Evolutionary conservation across 208 protist species (phyloP), one percentile per base, ranked within the genome.

Genomic region (Leishmania lainsoni): DNA sequence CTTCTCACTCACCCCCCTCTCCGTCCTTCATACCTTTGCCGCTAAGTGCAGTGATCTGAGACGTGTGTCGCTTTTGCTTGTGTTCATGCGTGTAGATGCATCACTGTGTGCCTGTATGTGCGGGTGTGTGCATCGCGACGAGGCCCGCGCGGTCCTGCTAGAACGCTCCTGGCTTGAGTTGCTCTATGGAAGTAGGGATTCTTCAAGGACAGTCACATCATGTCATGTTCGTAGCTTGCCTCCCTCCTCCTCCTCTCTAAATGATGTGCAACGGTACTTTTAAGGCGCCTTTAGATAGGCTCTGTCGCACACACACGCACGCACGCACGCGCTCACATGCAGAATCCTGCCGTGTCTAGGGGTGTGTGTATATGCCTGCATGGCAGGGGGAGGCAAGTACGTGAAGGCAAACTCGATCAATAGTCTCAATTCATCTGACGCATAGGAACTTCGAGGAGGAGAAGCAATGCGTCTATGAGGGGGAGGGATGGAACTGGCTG

Each of bases 41-140:
- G 82, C 82, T 79, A 86, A 86, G 82, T 86, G 82, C 82, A 78
- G 82, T 79, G 82, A 86, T 82, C 82, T 82, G 63, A 86, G 82
- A 86, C 81, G 58, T 26, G 39, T 68, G 9, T 20, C 14, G 61
- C 39, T 61, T 48, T 48, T 70, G 51, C 70, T 22, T 17, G 0
- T 51, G 58, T 17, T n/a, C 16, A 49, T 78, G 68, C 75, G 73
- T 68, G 73, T 75, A 42, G 29, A 76, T 0, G 73, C 49, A 42
- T 42, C 9, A 39, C 32, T 84, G 52, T 75, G 42, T 51, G 0
- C 80, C 17, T 80, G 65, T 9, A 32, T 66, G 61, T 56, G 49
- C 75, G 32, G 4, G 59, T 42, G 12, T 1, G 26, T 78, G 22
- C 12, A 5, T 63, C 22, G n/a, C 14, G 3, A 71, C 35, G 65